Conservation (phyloP, 192 early-diverging fungal species). For the Coemansia sp. region DNA sequence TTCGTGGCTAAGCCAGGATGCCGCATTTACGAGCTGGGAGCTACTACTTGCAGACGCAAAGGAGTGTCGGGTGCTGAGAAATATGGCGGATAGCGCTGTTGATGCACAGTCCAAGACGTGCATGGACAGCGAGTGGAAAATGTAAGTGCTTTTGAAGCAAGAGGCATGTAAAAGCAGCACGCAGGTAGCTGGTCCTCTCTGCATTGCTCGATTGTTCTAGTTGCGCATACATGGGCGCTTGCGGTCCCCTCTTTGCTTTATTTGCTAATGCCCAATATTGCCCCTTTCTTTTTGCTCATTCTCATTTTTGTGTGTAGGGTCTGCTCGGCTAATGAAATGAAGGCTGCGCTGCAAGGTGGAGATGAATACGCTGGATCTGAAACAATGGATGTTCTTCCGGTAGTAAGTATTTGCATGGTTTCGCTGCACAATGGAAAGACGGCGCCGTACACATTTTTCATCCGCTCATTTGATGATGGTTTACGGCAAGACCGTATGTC, state of each 20-base stretch:
- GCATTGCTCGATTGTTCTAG: no score
- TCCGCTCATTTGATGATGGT: not conserved
- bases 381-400: slow-evolving; percentile 24
- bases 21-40: slow-evolving; percentile 40
- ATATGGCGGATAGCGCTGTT: slow-evolving; percentile 2
- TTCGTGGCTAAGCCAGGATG: slow-evolving; percentile 21
- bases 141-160: slow-evolving; percentile 31
- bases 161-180: no score
- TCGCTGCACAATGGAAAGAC: not conserved
- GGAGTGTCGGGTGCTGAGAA: not conserved
- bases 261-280: no score
- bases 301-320: slow-evolving; percentile 13
- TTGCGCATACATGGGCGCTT: no score
- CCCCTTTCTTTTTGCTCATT: not conserved
- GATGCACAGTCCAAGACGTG: slow-evolving; percentile 9
- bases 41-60: slow-evolving; percentile 29
- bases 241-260: not conserved
- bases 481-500: not conserved
- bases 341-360: slow-evolving; percentile 40
- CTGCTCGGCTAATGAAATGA: slow-evolving; percentile 21
- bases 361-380: slow-evolving; percentile 31
- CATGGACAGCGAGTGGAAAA: slow-evolving; percentile 19
- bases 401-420: slow-evolving; percentile 21
- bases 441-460: not conserved
- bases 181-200: no score